A percentile compares a stretch with the other conserved stretches of the same genome.
These are phyloP conservation scores for Leccinum rimulosum DNA, from an alignment of 768 basidiomycete species.

Conservation along the genomic window DNA sequence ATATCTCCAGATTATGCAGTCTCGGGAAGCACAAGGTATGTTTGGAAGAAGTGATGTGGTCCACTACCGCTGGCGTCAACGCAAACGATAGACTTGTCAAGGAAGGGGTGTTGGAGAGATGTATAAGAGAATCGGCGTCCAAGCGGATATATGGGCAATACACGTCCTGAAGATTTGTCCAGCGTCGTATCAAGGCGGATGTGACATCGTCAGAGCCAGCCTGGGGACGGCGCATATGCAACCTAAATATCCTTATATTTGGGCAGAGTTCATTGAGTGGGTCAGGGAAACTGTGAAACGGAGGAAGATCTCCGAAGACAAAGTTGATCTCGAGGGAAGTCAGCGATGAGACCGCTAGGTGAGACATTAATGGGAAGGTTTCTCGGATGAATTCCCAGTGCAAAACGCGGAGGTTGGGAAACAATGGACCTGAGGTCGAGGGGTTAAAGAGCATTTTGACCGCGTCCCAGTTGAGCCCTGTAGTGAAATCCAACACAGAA, in stretches of 20 bases:
- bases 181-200: conserved; percentile 14
- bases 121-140: conserved; percentile 13
- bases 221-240: conserved; percentile 17
- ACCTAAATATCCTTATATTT: conserved; percentile 8
- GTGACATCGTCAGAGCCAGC: conserved; percentile 7
- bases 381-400: conserved; percentile 19
- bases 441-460: conserved; percentile 17
- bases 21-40: conserved; percentile 4
- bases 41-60: conserved; percentile 4
- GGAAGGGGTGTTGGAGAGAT: conserved; percentile 15
- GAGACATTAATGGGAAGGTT: conserved; percentile 16
- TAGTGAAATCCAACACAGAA: conserved; percentile 7
- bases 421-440: conserved; percentile 14
- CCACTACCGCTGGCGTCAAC: background rate
- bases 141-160: conserved; percentile 14
- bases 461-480: conserved; percentile 13
- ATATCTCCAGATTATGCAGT: conserved; percentile 12
- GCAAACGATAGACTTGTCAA: conserved; percentile 12
- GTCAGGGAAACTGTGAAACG: conserved; percentile 17
- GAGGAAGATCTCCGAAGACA: conserved; percentile 16
- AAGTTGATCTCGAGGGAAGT: conserved; percentile 22
- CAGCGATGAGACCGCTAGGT: conserved; percentile 12
- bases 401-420: conserved; percentile 19
- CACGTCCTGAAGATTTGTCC: conserved; percentile 15
- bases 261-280: conserved; percentile 17